Conservation (phyloP, 169 alveolate species). For the Perkinsus olseni region DNA sequence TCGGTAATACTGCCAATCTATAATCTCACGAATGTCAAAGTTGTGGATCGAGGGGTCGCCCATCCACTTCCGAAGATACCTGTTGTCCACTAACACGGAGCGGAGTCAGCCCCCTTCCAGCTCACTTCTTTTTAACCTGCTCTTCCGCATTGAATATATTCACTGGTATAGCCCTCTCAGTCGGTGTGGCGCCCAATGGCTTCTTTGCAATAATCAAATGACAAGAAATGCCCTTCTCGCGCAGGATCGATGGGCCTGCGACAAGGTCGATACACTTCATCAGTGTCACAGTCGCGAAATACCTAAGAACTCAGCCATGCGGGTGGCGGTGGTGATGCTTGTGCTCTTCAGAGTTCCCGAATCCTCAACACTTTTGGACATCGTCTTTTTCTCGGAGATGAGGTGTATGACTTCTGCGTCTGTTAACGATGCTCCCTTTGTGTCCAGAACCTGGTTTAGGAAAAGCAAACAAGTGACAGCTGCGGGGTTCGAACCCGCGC, state of each 20-base stretch:
- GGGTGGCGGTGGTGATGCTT: constrained; percentile 73
- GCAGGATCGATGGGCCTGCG: background rate
- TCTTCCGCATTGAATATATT: constrained; percentile 50
- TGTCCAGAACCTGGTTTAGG: constrained; percentile 1
- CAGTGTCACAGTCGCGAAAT: background rate
- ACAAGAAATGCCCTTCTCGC: constrained; percentile 39
- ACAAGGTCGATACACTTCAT: constrained; percentile 3
- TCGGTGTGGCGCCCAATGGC: constrained; percentile 71
- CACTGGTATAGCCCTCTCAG: constrained; percentile 84
- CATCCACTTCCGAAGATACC: constrained; percentile 1
- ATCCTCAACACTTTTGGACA: constrained; percentile 63
- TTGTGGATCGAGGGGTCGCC: background rate
- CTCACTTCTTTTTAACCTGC: constrained; percentile 34
- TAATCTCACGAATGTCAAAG: constrained; percentile 55
- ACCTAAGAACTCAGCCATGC: constrained; percentile 64
- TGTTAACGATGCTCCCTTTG: background rate
- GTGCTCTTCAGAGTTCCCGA: constrained; percentile 71
- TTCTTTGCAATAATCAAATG: constrained; percentile 67
- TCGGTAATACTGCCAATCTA: constrained; percentile 84
- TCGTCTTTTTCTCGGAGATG: constrained; percentile 71
- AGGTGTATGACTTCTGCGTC: constrained; percentile 27
- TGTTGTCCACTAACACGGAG: background rate
- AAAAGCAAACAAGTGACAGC: background rate
- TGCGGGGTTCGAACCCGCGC: background rate
- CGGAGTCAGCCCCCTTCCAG: constrained; percentile 1